Conservation (phyloP, 1,284 basidiomycete species). For the Ustilago lituana region DNA sequence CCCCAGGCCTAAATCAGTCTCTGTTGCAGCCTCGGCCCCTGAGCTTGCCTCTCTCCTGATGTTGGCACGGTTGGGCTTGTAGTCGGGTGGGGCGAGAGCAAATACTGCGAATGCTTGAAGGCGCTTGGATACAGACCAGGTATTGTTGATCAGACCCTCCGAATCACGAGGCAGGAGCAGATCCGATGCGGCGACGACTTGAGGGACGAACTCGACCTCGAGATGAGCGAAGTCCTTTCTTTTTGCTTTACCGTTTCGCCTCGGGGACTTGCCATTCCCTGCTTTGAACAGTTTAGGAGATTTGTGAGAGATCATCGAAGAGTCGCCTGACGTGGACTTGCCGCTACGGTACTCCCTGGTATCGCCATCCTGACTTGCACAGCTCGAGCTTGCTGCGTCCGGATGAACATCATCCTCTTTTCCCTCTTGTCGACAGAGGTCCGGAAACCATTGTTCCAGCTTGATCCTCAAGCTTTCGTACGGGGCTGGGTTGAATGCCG, state of each 20-base stretch:
- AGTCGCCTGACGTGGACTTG: neutral
- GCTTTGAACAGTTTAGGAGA: neutral
- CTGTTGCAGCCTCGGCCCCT: neutral
- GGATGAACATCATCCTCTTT: too few species aligned
- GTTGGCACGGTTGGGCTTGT: neutral
- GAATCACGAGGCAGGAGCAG: conserved; percentile 9
- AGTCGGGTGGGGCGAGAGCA: conserved; percentile 26
- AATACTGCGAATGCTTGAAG: conserved; percentile 24
- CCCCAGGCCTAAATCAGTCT: neutral
- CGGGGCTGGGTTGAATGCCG: conserved; percentile 28
- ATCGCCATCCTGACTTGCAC: neutral
- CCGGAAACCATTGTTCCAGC: conserved; percentile 24
- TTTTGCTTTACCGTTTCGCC: conserved; percentile 7
- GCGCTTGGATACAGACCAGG: neutral
- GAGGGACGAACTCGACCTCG: conserved; percentile 37
- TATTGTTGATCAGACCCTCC: neutral
- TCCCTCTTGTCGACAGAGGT: conserved; percentile 5
- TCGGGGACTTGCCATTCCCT: conserved; percentile 8
- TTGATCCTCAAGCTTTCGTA: conserved; percentile 10
- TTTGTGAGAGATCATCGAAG: neutral
- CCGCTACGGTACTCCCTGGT: neutral
- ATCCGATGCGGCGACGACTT: neutral
- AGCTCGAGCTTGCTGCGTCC: too few species aligned
- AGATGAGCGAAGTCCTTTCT: conserved; percentile 20
- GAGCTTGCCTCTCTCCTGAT: neutral